Percentiles rank a stretch among this genome's conserved stretches.
phyloP scores from a whole-genome alignment of 306 rosid genomes.

The Lathyrus tuberosus region DNA sequence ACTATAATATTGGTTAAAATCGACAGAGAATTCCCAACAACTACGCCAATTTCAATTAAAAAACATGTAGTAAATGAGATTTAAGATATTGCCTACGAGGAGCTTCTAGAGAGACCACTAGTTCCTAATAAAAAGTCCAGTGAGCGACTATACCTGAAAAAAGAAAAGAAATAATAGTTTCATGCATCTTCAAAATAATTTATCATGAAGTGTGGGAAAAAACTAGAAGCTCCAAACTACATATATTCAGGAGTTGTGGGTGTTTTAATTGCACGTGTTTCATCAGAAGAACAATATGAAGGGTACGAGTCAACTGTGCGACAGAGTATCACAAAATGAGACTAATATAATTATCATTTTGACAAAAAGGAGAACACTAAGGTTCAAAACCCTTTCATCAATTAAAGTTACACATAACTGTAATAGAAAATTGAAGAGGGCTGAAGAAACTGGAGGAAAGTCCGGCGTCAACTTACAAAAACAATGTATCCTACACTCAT shows the following conservation, averaged over 20 bases:
- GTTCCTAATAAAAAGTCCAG: background rate
- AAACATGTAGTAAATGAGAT: no score
- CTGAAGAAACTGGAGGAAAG: background rate
- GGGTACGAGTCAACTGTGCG: background rate
- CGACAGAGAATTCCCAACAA: no score
- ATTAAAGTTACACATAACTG: background rate
- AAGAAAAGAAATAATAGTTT: background rate
- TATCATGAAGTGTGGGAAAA: no score
- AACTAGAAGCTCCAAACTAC: background rate
- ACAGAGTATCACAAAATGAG: background rate
- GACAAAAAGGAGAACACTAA: background rate
- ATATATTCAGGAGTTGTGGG: background rate
- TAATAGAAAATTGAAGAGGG: slow-evolving; percentile 1
- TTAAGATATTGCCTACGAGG: no score
- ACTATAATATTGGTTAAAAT: no score
- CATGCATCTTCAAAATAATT: slow-evolving; percentile 8
- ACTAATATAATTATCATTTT: background rate
- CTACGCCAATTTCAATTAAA: no score
- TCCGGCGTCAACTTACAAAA: background rate
- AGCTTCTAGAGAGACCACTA: no score
- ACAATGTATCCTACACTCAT: background rate
- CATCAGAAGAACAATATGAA: background rate
- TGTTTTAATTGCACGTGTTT: background rate
- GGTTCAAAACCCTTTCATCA: background rate
- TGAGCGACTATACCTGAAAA: background rate